phyloP scores from a whole-genome alignment of 75 land plant genomes.

The Selaginella moellendorffii region DNA sequence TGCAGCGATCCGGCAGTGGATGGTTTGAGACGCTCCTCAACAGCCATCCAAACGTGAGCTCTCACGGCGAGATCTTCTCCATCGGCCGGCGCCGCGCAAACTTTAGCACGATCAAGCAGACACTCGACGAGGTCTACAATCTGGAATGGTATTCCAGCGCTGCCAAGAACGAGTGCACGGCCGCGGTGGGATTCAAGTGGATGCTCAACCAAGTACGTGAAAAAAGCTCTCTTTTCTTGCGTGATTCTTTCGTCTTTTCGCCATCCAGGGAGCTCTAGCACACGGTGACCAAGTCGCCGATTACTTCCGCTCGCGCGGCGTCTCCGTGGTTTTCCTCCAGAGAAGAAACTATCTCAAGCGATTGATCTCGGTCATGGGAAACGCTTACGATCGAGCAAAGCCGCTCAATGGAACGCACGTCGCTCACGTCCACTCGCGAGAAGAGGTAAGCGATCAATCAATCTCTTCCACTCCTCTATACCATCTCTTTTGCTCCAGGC shows the following conservation, averaged over 20 bases:
- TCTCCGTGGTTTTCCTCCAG: slow-evolving; percentile 26
- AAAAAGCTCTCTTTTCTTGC: too few relatives aligned
- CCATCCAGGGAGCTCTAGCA: slow-evolving; percentile 24
- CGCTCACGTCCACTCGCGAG: slow-evolving; percentile 36
- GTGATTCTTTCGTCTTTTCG: not conserved
- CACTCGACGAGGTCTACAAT: slow-evolving; percentile 51
- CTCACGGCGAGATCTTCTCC: slow-evolving; percentile 66
- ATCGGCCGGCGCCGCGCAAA: slow-evolving; percentile 33
- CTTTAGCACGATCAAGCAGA: slow-evolving; percentile 25
- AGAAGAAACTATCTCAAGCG: slow-evolving; percentile 25
- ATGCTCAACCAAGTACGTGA: slow-evolving; percentile 79
- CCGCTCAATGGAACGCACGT: slow-evolving; percentile 41
- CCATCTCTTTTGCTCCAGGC: slow-evolving; percentile 24
- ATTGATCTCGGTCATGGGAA: slow-evolving; percentile 29
- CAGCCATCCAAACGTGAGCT: slow-evolving; percentile 65
- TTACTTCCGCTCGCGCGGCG: slow-evolving; percentile 24
- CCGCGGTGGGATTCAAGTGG: slow-evolving; percentile 88
- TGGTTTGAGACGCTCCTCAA: slow-evolving; percentile 85
- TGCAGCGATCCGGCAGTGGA: slow-evolving; percentile 86
- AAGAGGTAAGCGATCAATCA: slow-evolving; percentile 23
- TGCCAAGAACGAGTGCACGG: slow-evolving; percentile 64
- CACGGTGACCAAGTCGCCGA: slow-evolving; percentile 20
- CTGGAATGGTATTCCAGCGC: slow-evolving; percentile 74
- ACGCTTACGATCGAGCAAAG: slow-evolving; percentile 34
- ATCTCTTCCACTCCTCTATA: not conserved